Conservation (phyloP, 1,284 basidiomycete genomes). For the Puccinia novopanici region DNA sequence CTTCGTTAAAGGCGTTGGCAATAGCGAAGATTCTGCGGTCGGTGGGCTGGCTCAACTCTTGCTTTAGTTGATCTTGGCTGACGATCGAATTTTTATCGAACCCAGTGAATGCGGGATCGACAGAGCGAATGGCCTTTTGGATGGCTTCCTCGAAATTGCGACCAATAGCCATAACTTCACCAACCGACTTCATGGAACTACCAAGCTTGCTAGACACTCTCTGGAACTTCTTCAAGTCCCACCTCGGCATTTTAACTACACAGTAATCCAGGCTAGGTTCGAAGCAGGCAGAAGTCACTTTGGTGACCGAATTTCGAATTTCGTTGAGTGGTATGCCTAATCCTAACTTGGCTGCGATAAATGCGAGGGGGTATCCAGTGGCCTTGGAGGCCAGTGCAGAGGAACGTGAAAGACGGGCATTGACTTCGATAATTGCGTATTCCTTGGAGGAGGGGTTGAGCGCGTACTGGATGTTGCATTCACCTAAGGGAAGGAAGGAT, state of each 20-base stretch:
- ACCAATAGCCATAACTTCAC: slow-evolving; percentile 98
- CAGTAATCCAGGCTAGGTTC: slow-evolving; percentile 96
- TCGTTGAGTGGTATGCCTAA: slow-evolving; percentile 95
- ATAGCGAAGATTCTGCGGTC: slow-evolving; percentile 91
- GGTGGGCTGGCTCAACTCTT: slow-evolving; percentile 82
- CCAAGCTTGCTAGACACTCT: slow-evolving; percentile 83
- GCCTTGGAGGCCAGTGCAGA: slow-evolving; percentile 98
- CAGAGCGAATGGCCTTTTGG: slow-evolving; percentile 94
- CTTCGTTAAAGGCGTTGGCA: slow-evolving; percentile 80
- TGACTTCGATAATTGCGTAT: slow-evolving; percentile 99
- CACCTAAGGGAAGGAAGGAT: slow-evolving; percentile 61
- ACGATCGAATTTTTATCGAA: slow-evolving; percentile 74
- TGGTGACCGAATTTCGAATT: slow-evolving; percentile 95
- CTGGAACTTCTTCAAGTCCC: slow-evolving; percentile 97
- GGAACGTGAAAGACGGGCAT: slow-evolving; percentile 96
- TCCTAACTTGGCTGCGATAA: slow-evolving; percentile 96
- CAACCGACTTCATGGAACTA: slow-evolving; percentile 97
- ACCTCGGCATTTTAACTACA: slow-evolving; percentile 97
- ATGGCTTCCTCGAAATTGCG: slow-evolving; percentile 97
- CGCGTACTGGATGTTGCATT: slow-evolving; percentile 99
- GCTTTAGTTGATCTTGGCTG: slow-evolving; percentile 71
- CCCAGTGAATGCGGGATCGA: slow-evolving; percentile 90
- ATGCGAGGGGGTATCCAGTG: slow-evolving; percentile 95
- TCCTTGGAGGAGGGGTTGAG: slow-evolving; percentile 91
- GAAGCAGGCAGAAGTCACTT: slow-evolving; percentile 94